phyloP scores from a whole-genome alignment of 2,329 filamentous ascomycete species.

The Sporothrix inflata region DNA sequence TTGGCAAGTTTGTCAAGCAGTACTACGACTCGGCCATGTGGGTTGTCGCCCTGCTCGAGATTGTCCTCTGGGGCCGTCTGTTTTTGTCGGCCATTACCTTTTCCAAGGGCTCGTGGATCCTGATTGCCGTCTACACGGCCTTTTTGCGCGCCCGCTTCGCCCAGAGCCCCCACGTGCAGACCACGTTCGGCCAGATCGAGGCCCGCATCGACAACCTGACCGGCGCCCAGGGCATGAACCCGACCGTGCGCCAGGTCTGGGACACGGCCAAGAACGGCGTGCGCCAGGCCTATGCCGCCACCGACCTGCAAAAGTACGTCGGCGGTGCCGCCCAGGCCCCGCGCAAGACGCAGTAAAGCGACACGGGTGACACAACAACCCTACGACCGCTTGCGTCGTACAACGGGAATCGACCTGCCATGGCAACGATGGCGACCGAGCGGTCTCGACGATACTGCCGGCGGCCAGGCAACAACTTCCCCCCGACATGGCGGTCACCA shows the following conservation, averaged over 20 bases:
- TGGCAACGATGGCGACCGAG: too few species aligned
- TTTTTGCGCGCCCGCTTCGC: slow-evolving; percentile 90
- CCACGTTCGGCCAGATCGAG: slow-evolving; percentile 71
- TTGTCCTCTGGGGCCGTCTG: slow-evolving; percentile 82
- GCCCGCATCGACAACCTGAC: slow-evolving; percentile 79
- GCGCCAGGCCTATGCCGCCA: slow-evolving; percentile 75
- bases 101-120: slow-evolving; percentile 86
- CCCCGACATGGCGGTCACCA: not conserved
- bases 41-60: slow-evolving; percentile 85
- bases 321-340: slow-evolving; percentile 55
- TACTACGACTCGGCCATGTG: slow-evolving; percentile 98
- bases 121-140: slow-evolving; percentile 81
- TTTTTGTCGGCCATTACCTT: slow-evolving; percentile 82
- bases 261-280: slow-evolving; percentile 72
- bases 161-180: slow-evolving; percentile 93
- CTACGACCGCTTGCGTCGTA: not conserved
- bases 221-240: slow-evolving; percentile 84
- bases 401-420: too few species aligned
- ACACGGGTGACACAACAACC: not conserved
- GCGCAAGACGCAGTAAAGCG: slow-evolving; percentile 59
- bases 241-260: slow-evolving; percentile 78
- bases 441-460: too few species aligned
- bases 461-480: not conserved
- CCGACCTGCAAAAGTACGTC: slow-evolving; percentile 76
- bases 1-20: slow-evolving; percentile 93